Evolutionary conservation across 1,139 yeast species (phyloP).

Genomic region (Williopsis jadinii): DNA sequence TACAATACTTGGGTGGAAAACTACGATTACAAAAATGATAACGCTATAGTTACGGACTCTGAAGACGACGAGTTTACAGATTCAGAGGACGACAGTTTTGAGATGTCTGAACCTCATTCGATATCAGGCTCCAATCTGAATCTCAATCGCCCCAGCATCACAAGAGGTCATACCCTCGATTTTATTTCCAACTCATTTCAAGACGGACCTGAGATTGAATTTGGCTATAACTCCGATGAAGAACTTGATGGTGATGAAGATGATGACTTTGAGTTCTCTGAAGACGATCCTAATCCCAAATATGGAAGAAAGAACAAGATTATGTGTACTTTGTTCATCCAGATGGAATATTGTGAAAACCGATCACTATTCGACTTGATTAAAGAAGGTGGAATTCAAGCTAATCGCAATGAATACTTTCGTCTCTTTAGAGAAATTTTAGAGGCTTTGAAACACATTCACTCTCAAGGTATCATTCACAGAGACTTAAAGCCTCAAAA

Average conservation of each 20-base stretch:
- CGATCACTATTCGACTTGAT: constrained; percentile 82
- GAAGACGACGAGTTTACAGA: constrained; percentile 14
- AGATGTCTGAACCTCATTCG: neutral
- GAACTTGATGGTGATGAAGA: constrained; percentile 15
- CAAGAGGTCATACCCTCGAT: constrained; percentile 36
- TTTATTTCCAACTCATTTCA: constrained; percentile 57
- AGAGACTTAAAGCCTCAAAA: constrained; percentile 94
- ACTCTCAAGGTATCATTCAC: constrained; percentile 90
- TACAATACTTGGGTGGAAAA: constrained; percentile 97
- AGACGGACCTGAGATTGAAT: constrained; percentile 45
- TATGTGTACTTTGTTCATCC: constrained; percentile 62
- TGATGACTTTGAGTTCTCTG: constrained; percentile 10
- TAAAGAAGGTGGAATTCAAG: constrained; percentile 63
- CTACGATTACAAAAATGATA: constrained; percentile 25
- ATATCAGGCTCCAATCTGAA: neutral
- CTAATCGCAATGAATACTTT: constrained; percentile 79
- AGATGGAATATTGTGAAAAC: constrained; percentile 98
- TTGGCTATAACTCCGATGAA: constrained; percentile 36
- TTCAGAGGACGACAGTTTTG: constrained; percentile 4
- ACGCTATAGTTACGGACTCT: constrained; percentile 17
- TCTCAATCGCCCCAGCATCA: constrained; percentile 18
- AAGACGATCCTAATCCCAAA: constrained; percentile 6
- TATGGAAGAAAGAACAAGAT: constrained; percentile 21
- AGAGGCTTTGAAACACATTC: constrained; percentile 89
- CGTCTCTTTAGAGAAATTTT: constrained; percentile 77